Conservation (phyloP, 2,329 filamentous ascomycete genomes). For the Aspergillus sp. region DNA sequence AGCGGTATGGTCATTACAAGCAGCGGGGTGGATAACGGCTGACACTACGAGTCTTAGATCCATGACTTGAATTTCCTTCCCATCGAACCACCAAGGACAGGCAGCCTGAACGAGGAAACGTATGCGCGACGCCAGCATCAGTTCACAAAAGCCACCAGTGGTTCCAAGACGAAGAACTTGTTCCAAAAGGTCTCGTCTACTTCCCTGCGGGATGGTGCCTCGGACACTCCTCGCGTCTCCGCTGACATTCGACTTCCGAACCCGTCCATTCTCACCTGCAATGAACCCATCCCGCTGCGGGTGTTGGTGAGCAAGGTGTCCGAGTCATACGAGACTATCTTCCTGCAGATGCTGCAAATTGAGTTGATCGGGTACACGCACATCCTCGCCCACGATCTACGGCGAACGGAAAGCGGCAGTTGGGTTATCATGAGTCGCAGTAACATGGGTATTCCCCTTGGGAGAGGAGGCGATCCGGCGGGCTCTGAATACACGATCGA, state of each 20-base stretch:
- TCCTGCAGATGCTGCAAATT: slow-evolving; percentile 76
- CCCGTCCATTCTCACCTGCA: slow-evolving; percentile 85
- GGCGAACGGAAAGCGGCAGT: slow-evolving; percentile 66
- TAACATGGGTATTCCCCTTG: slow-evolving; percentile 70
- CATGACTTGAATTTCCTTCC: slow-evolving; percentile 81
- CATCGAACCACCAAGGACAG: slow-evolving; percentile 79
- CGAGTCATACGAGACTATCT: slow-evolving; percentile 67
- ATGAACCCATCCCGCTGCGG: slow-evolving; percentile 77
- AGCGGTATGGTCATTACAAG: slow-evolving; percentile 31
- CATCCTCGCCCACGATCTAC: slow-evolving; percentile 74
- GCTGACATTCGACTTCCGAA: slow-evolving; percentile 84
- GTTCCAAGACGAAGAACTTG: slow-evolving; percentile 57
- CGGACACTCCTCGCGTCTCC: slow-evolving; percentile 58
- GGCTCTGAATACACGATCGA: slow-evolving; percentile 71
- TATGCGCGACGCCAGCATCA: slow-evolving; percentile 75
- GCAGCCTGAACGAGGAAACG: slow-evolving; percentile 69
- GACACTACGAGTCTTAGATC: slow-evolving; percentile 27
- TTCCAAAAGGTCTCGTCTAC: slow-evolving; percentile 50
- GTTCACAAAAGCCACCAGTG: slow-evolving; percentile 45
- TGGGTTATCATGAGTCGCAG: slow-evolving; percentile 74
- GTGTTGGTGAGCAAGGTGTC: slow-evolving; percentile 76
- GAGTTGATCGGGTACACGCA: slow-evolving; percentile 77
- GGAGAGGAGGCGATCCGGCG: slow-evolving; percentile 55
- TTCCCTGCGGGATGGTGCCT: slow-evolving; percentile 29
- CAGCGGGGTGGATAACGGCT: neutral